Evolutionary conservation across 1,284 basidiomycete species (phyloP), one percentile per base, ranked within the genome.

Genomic region (Inonotus hispidus): DNA sequence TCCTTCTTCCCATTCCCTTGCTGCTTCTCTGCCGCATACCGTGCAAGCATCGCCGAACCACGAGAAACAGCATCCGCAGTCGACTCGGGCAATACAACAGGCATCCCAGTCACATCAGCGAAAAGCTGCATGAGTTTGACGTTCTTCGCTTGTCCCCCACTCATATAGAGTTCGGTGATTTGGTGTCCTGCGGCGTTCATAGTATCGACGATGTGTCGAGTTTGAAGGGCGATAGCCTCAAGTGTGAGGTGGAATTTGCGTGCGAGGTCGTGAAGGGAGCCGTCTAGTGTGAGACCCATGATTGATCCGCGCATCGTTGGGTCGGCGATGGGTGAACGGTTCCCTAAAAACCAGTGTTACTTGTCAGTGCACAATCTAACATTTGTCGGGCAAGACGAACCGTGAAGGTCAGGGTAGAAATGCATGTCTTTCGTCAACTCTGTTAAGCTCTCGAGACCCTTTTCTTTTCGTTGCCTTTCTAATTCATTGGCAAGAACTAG

Each of bases 251-350:
- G 87, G 77, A 97, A 98, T 71, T 92, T 92, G 64, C 87, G 85
- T 4, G 95, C 92, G 49, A 99, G 85, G 72, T 98, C 94, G 56
- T 78, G 73, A 25, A 97, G 77, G 41, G 84, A 82, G 66, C 83
- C 80, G 70, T 96, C 92, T 58, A 98, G 84, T 47, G 88, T 82
- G 55, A 98, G 83, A 16, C 97, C 96, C 49, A 88, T 82, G 64
- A 98, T 87, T 65, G 94, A 91, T 19, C 97, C 96, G 43, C 89
- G 82, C 95, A 98, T 98, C 59, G 84, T 84, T 25, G 91, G 82
- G 72, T 99, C 97, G 1, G 96, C 96, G 53, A 99, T 86, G 0
- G 96, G 97, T 0, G 95, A 98, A 63, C 96, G 85, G 74, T 99
- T 99, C 37, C 95, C 93, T 63, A 52, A n/a, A n/a, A n/a, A n/a